Base-by-base conservation (phyloP, 2,329 filamentous ascomycete species). In the Neodidymelliopsis sp. region DNA sequence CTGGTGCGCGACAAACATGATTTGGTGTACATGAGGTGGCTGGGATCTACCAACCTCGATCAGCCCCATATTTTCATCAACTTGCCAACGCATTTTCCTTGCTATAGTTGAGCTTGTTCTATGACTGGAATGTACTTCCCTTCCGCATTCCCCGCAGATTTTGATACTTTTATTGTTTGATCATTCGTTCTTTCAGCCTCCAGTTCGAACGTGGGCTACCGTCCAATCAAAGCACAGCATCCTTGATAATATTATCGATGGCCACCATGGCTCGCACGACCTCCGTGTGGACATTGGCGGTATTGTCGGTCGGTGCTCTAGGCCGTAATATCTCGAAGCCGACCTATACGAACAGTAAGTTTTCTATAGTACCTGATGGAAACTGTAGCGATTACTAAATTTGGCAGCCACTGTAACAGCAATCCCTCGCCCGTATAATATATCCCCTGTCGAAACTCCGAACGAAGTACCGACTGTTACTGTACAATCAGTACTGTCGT, bases 1-100 rank as follows among this genome's bases (percentile, higher is more conserved):
- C 30, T 33, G 49, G 54, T 59, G 51, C 59, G 51, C 59, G 38
- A 59, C 55, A 63, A 65, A 57, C 61, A 61, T 59, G 58, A 48
- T 63, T 63, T 56, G 25, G 29, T 45, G 31, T 15, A 15, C 13
- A 16, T 25, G 40, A 39, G 55, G 58, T 54, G 62, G 65, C 55
- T 66, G 62, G 63, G 37, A 43, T 39, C 38, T 44, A 39, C 59
- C 59, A 60, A 49, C 54, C 49, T 56, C 54, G 29, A 41, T 55
- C 59, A 62, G 53, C 59, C 59, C 54, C 55, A 52, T 46, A 40
- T 53, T 59, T 56, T 56, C 47, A 34, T 20, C 36, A 33, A 35
- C 40, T 48, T 52, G 49, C 35, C 45, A 46, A 15, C 49, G 37
- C 33, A 42, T 22, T 13, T 33, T 6, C 13, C 4, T 13, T 34